Evolutionary conservation across 2,329 filamentous ascomycete genomes (phyloP).

Genomic region (Macrophomina pseudophaseolina): DNA sequence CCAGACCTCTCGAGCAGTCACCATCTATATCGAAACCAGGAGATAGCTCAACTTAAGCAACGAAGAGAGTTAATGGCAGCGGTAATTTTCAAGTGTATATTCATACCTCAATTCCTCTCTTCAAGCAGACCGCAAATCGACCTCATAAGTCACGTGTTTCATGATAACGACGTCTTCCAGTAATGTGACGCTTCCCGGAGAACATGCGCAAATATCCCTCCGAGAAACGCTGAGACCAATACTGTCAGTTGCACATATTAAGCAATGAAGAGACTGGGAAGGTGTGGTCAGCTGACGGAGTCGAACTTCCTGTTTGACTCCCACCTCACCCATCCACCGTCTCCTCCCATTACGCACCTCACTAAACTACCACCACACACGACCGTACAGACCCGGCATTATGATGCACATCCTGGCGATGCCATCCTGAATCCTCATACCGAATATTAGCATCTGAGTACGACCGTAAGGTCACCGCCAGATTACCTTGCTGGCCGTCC

Average conservation of each 20-base stretch:
- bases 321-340: background rate
- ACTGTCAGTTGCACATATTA: no score
- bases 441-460: background rate
- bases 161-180: no score
- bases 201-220: no score
- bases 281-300: conserved; percentile 2
- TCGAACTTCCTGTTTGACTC: background rate
- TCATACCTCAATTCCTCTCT: no score
- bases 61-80: background rate
- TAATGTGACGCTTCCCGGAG: no score
- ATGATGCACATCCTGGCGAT: background rate
- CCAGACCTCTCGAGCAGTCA: background rate
- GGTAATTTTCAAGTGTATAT: background rate
- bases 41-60: background rate
- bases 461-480: background rate
- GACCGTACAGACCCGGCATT: background rate
- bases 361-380: background rate
- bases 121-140: no score
- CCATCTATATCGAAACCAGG: background rate
- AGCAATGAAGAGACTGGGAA: no score
- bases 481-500: background rate
- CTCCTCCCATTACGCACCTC: background rate
- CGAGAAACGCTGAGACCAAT: no score
- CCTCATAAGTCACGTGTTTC: no score
- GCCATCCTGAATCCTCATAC: background rate